These are phyloP conservation scores for Ustilago xerochloae DNA, from an alignment of 1,284 basidiomycete species.

Conservation along the genomic window DNA sequence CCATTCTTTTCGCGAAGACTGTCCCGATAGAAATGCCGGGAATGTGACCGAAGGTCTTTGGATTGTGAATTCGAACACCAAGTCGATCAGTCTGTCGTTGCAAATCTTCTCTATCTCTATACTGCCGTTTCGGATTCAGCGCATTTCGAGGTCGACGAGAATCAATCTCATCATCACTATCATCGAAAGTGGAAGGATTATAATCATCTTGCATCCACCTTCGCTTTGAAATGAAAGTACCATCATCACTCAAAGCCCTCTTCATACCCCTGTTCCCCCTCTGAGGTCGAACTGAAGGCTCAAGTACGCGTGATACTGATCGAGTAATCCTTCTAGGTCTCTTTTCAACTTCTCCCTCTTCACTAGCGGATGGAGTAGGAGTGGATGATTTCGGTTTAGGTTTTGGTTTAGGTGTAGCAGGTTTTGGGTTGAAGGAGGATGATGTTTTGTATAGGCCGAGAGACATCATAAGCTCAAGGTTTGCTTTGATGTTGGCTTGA, in stretches of 20 bases:
- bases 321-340: conserved; percentile 17
- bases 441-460: conserved; percentile 29
- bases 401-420: background rate
- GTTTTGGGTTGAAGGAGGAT: conserved; percentile 1
- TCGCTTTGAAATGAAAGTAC: background rate
- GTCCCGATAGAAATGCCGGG: conserved; percentile 66
- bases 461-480: conserved; percentile 39
- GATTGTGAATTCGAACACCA: conserved; percentile 39
- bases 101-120: background rate
- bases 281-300: background rate
- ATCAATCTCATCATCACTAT: conserved; percentile 17
- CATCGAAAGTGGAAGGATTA: background rate
- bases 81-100: conserved; percentile 34
- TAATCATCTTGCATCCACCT: background rate
- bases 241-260: conserved; percentile 4
- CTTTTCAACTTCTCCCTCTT: background rate
- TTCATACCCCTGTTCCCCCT: conserved; percentile 3
- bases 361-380: background rate
- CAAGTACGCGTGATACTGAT: conserved; percentile 8
- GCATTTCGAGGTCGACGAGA: background rate
- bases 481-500: conserved; percentile 28
- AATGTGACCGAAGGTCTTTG: conserved; percentile 64
- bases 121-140: conserved; percentile 10
- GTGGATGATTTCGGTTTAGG: background rate
- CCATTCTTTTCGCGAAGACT: conserved; percentile 47